Evolutionary conservation across 169 alveolate species (phyloP).

Genomic region (Besnoitia besnoiti): DNA sequence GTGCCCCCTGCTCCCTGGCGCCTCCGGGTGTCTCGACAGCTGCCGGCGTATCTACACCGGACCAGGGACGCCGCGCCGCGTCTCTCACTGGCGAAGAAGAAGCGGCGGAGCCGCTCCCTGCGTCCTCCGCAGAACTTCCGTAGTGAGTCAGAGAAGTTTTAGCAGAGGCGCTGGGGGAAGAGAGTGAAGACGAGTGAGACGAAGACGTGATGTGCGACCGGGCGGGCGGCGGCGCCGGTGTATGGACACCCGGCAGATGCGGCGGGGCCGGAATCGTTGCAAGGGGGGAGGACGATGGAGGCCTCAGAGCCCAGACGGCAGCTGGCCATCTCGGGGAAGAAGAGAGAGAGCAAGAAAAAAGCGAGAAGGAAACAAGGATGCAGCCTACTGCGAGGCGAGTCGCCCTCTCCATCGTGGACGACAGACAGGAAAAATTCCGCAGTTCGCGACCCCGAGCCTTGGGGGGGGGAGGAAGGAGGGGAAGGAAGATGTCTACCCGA

Average conservation of each 20-base stretch:
- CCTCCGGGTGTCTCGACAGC: background rate
- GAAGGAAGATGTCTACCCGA: no score
- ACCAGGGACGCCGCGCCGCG: background rate
- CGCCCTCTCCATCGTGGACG: background rate
- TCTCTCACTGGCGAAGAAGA: background rate
- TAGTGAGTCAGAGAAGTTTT: background rate
- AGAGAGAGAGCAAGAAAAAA: background rate
- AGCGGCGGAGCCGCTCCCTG: no score
- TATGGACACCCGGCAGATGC: background rate
- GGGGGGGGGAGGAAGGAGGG: background rate
- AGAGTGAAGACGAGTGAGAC: background rate
- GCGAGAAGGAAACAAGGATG: background rate
- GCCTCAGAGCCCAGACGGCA: background rate
- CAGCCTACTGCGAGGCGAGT: background rate
- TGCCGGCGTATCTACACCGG: background rate
- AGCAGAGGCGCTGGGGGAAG: background rate
- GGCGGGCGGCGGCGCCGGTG: background rate
- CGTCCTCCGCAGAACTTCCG: background rate
- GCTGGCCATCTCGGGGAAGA: background rate
- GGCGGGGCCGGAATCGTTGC: background rate
- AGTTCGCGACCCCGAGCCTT: background rate
- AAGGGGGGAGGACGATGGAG: background rate
- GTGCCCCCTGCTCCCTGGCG: background rate
- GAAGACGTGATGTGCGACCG: background rate
- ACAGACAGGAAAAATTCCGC: background rate